phyloP scores from a whole-genome alignment of 495 filamentous ascomycete species.

The Neurospora terricola region DNA sequence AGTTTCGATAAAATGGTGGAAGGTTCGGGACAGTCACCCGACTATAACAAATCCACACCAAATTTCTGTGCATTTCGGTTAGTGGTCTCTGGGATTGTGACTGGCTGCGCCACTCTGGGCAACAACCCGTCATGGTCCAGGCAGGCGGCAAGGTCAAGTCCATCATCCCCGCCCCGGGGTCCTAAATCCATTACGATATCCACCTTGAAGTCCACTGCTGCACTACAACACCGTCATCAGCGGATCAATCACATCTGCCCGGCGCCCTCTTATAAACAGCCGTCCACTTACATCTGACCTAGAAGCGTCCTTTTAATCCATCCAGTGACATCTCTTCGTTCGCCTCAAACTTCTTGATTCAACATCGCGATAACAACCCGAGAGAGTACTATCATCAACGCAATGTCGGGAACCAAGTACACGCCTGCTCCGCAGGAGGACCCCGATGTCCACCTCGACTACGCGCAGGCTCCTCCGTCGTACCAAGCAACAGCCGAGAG shows the following conservation, averaged over 20 bases:
- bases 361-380: background rate
- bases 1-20: background rate
- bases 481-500: slow-evolving; percentile 46
- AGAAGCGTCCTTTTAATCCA: background rate
- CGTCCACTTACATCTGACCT: background rate
- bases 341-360: background rate
- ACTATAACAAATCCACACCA: background rate
- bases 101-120: background rate
- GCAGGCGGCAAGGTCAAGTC: background rate
- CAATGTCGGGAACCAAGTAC: slow-evolving; percentile 62
- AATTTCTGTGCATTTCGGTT: background rate
- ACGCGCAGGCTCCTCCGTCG: slow-evolving; percentile 77
- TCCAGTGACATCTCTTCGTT: background rate
- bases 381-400: background rate
- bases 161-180: background rate
- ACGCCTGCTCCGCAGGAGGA: slow-evolving; percentile 62
- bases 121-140: background rate
- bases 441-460: slow-evolving; percentile 49
- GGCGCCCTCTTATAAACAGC: background rate
- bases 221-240: background rate
- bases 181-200: background rate
- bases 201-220: background rate
- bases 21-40: background rate
- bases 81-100: background rate
- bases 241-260: background rate